Percentiles rank a stretch among this genome's conserved stretches.
phyloP scores from a whole-genome alignment of 2,329 filamentous ascomycete species.

The Leptographium flavum region DNA sequence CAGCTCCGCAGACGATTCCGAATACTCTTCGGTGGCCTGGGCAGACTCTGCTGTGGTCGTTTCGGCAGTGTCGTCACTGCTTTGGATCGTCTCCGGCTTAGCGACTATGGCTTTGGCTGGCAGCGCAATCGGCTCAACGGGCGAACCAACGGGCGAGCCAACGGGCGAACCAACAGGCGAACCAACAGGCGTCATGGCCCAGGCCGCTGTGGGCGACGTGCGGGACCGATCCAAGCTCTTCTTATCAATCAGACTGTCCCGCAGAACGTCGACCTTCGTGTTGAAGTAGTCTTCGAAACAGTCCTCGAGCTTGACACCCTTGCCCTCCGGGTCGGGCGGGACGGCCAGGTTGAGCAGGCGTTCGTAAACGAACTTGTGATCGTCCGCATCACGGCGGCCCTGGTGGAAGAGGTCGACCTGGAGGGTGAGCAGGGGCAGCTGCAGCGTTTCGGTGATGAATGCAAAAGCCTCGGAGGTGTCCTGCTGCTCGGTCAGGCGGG shows the following conservation, averaged over 20 bases:
- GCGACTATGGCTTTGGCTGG: no score
- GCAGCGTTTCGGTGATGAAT: constrained; percentile 81
- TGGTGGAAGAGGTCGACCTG: constrained; percentile 89
- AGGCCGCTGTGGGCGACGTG: background rate
- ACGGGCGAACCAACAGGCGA: constrained; percentile 1
- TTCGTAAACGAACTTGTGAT: constrained; percentile 92
- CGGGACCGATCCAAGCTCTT: constrained; percentile 16
- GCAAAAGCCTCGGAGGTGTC: constrained; percentile 93
- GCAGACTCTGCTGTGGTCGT: no score
- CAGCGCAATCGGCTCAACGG: no score
- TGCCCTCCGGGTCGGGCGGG: constrained; percentile 57
- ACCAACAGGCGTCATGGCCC: constrained; percentile 1
- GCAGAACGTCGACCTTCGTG: constrained; percentile 74
- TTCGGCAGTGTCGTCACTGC: no score
- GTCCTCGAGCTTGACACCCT: constrained; percentile 68
- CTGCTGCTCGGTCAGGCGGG: constrained; percentile 65
- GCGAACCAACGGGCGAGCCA: background rate
- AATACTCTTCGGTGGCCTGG: no score
- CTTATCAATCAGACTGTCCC: constrained; percentile 49
- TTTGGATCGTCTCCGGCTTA: no score
- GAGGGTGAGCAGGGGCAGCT: constrained; percentile 73
- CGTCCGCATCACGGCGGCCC: constrained; percentile 70
- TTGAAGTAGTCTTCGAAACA: constrained; percentile 95
- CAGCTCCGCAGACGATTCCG: no score
- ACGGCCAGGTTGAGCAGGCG: constrained; percentile 81